Base-by-base conservation (phyloP, 2,329 filamentous ascomycete genomes). In the Alternaria incomplexa region DNA sequence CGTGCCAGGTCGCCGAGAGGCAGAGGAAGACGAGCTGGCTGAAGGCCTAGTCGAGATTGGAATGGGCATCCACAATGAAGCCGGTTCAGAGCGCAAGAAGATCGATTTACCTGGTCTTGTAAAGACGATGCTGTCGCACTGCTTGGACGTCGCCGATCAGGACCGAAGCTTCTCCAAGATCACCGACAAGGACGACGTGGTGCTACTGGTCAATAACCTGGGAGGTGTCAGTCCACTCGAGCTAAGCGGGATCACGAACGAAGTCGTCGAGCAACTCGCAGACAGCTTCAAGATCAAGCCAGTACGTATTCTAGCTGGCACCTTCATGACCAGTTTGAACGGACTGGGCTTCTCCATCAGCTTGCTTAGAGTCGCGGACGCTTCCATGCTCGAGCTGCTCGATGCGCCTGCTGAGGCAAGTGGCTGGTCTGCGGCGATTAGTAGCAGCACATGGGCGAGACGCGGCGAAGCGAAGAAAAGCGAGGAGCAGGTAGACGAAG, bases 11-110 rank as follows among this genome's bases (percentile, higher is more conserved):
- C 87, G 93, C 63, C 86, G 83, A 1, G 86, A 88, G 67, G 75
- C 80, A 12, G 85, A 84, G 46, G 83, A 83, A 11, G 87, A 88
- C 23, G 88, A 89, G 45, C 80, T 95, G 61, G 84, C 81, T 50
- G 79, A 84, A 15, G 85, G 84, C 20, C 87, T 90, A 71, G 83
- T 90, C 22, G 89, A 91, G 79, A 83, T 91, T 66, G 90, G 90
- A 2, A 92, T 92, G 90, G 90, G 90, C 9, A 91, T 91, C 68
- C 91, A 93, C 77, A 93, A 93, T 71, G 89, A 91, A 77, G 83
- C 86, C 36, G 77, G 77, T 5, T 78, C 75, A 11, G 82, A 84
- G 65, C 76, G 82, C 20, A 79, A 77, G 30, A 77, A 74, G 12
- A 78, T 79, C 1, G 81, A 83, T 62, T 71, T 85, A 13, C 78